phyloP scores from a whole-genome alignment of 2,329 filamentous ascomycete species.

The Beauveria varroae region DNA sequence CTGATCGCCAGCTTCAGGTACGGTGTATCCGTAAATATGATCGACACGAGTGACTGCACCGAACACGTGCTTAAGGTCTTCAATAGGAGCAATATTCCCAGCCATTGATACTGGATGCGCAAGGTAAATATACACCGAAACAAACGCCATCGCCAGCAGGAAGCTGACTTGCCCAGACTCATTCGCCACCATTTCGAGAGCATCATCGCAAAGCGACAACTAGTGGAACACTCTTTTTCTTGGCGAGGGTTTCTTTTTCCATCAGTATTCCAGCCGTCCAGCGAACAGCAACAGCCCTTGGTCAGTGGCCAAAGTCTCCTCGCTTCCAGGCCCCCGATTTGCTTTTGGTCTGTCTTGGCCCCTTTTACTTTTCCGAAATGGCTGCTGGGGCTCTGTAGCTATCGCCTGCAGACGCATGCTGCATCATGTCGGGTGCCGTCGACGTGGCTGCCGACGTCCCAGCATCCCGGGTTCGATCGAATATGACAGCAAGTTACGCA shows the following conservation, averaged over 20 bases:
- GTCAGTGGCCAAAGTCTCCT: background rate
- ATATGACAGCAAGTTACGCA: background rate
- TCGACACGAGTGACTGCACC: background rate
- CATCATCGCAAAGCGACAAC: background rate
- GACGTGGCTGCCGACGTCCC: background rate
- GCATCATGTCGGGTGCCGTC: background rate
- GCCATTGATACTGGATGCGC: background rate
- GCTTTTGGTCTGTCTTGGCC: background rate
- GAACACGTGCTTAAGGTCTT: background rate
- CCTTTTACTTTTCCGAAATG: background rate
- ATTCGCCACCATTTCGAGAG: background rate
- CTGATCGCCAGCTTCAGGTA: background rate
- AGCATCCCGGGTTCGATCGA: background rate
- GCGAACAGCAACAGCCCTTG: too few species aligned
- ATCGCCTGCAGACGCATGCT: background rate
- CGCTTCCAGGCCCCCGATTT: slow-evolving; percentile 4
- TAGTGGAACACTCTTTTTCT: background rate
- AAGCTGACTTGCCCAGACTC: background rate
- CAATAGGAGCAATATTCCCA: too few species aligned
- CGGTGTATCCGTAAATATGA: background rate
- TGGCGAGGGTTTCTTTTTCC: background rate
- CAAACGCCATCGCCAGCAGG: background rate
- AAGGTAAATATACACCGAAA: background rate
- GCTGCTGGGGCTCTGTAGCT: background rate
- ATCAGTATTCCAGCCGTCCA: background rate